These are phyloP conservation scores for Sclerotinia trifoliorum DNA, from an alignment of 2,329 filamentous ascomycete genomes.

Conservation along the genomic window DNA sequence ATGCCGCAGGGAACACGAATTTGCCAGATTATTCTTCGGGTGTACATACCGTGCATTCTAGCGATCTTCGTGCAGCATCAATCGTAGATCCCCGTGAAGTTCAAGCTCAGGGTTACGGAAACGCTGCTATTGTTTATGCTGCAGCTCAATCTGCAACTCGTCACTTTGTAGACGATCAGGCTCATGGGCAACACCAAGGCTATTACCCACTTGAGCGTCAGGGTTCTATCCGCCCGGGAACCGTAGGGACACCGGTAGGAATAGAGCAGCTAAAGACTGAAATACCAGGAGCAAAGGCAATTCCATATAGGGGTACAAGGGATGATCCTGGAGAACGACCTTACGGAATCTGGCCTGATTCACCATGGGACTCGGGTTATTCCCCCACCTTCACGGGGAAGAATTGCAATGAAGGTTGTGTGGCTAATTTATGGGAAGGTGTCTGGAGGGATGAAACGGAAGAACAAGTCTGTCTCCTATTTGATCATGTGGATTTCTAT, in stretches of 20 bases:
- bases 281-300: neutral
- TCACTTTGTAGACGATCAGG: neutral
- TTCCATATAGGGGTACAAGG: neutral
- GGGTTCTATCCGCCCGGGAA: neutral
- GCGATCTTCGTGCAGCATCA: neutral
- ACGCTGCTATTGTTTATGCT: neutral
- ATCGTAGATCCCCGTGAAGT: neutral
- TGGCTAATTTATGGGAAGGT: neutral
- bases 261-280: neutral
- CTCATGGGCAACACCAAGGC: too few relatives aligned
- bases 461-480: neutral
- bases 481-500: conserved; percentile 4
- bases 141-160: neutral
- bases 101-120: neutral
- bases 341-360: neutral
- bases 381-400: neutral
- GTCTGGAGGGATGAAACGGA: neutral
- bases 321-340: neutral
- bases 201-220: neutral
- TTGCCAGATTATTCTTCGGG: neutral
- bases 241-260: neutral
- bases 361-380: neutral
- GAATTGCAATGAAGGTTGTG: neutral
- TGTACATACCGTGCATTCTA: neutral
- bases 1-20: neutral